Base-by-base conservation (phyloP, 106 monocot species). In the Dendrobium catenatum region DNA sequence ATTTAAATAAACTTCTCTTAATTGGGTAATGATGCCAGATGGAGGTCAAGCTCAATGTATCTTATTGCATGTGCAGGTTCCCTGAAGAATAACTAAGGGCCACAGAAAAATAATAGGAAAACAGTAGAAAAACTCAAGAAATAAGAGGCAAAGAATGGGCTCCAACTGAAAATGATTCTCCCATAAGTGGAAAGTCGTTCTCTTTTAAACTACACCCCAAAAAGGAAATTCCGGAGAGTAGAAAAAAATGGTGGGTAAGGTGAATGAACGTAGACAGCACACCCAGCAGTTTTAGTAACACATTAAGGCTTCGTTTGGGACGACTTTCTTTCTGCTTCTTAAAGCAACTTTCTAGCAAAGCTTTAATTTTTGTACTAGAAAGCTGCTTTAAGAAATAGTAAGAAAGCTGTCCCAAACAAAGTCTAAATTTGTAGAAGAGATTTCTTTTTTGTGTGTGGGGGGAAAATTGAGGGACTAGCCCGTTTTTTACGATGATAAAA, bases 61-160 rank as follows among this genome's bases (percentile, higher is more conserved):
- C 64, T 68, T 56, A 56, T 56, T 56, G 56, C 56, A 56, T 56
- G 56, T 56, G 56, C 56, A 56, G 15, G 10, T 8, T 4, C 48
- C 59, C 72, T 73, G 49, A 54, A 55, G 73, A 70, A 43, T 26
- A 40, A 55, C 18, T 49, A 73, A 37, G 54, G 37, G 72, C 72
- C 80, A 55, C 73, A 49, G 20, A 37, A 70, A 61, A 61, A 61
- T 61, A 61, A 61, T n/a, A n/a, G 18, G 18, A 61, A 61, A 61
- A 22, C 19, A 61, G 22, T 61, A 61, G 6, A 61, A 61, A 61
- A 61, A 61, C n/a, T n/a, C n/a, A 1, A 61, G 6, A 61, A 22
- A 61, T 22, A 61, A 61, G 61, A 4, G 61, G 22, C 61, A n/a
- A n/a, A 22, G 22, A n/a, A 61, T 61, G 61, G 61, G 61, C 61